Conservation (phyloP, 169 alveolate genomes). For the Plasmodium sp. region DNA sequence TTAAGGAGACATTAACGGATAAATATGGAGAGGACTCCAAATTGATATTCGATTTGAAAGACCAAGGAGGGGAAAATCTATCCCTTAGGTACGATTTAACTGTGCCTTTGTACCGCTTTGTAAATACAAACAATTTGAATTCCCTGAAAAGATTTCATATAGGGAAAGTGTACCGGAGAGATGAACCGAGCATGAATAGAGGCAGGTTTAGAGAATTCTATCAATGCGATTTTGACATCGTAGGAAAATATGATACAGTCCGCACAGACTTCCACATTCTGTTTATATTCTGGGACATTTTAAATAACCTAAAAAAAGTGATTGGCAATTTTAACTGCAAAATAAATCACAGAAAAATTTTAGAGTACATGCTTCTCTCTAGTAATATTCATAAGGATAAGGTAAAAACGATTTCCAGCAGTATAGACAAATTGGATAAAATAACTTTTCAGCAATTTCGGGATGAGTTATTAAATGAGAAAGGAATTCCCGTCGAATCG, state of each 20-base stretch:
- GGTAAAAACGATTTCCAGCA: constrained; percentile 93
- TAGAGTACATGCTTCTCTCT: constrained; percentile 92
- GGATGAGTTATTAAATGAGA: constrained; percentile 91
- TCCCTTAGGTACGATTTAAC: constrained; percentile 97
- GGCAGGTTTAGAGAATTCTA: constrained; percentile 98
- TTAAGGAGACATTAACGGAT: constrained; percentile 94
- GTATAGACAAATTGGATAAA: constrained; percentile 97
- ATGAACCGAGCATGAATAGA: constrained; percentile 95
- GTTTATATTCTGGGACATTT: constrained; percentile 90
- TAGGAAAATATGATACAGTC: constrained; percentile 93
- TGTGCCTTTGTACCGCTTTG: constrained; percentile 97
- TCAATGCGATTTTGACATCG: constrained; percentile 98
- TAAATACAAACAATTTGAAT: constrained; percentile 91
- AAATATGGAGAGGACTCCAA: constrained; percentile 98
- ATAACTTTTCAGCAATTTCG: constrained; percentile 94
- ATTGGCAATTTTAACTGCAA: constrained; percentile 91
- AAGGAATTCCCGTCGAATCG: constrained; percentile 89
- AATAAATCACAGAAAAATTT: constrained; percentile 92
- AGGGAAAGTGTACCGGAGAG: constrained; percentile 98
- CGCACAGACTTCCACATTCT: constrained; percentile 96
- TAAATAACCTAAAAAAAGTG: constrained; percentile 82
- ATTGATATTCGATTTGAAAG: constrained; percentile 96
- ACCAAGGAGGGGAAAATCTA: constrained; percentile 98
- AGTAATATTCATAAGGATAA: constrained; percentile 91
- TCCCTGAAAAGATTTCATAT: constrained; percentile 94